Conservation (phyloP, 2,329 filamentous ascomycete species). For the Fusarium irregulare region DNA sequence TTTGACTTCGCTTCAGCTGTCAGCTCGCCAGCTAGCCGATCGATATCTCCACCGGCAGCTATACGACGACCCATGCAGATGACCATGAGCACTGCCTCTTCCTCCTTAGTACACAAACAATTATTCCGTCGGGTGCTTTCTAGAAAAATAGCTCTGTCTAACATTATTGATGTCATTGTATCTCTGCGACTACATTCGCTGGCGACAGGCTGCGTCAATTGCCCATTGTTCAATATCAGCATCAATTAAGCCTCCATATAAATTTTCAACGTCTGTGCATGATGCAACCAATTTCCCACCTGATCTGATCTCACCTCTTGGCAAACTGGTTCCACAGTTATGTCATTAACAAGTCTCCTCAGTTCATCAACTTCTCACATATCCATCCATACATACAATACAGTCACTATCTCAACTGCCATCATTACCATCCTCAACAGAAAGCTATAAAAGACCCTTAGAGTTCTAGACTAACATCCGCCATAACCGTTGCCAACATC, state of each 20-base stretch:
- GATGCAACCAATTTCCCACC: neutral
- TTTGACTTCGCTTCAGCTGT: neutral
- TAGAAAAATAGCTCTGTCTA: too few species aligned
- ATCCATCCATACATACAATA: too few species aligned
- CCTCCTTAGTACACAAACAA: neutral
- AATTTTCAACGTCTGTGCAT: constrained; percentile 4
- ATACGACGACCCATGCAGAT: neutral
- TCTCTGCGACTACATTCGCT: too few species aligned
- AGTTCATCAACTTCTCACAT: neutral
- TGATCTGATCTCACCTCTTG: neutral
- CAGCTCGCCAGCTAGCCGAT: neutral
- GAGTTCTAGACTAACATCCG: neutral
- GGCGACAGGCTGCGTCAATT: too few species aligned
- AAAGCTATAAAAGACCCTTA: neutral
- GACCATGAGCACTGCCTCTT: neutral
- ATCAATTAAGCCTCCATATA: neutral
- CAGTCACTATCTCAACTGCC: too few species aligned
- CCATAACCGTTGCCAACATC: neutral
- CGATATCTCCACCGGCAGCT: neutral
- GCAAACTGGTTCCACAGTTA: neutral
- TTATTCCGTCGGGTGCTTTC: accelerated
- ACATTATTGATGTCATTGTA: neutral
- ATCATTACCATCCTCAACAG: neutral
- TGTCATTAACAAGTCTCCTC: neutral
- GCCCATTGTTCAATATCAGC: neutral